Evolutionary conservation across 306 rosid species (phyloP), one percentile per base, ranked within the genome.

Genomic region (Styphnolobium japonicum): DNA sequence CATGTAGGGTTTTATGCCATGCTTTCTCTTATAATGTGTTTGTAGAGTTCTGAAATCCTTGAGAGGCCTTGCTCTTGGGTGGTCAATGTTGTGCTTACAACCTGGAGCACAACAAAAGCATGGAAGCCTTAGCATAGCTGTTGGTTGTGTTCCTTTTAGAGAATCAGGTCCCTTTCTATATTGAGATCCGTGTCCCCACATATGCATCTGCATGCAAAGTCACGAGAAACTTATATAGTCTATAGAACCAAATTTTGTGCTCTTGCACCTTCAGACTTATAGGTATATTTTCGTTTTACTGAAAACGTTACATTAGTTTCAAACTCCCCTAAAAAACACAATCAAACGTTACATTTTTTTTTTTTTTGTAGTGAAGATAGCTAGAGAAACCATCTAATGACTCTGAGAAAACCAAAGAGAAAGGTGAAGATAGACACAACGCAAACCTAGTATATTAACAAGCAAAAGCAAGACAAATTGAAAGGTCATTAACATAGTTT

Each of bases 171-270:
- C 92, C 68, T 84, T 88, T 58, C 92, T 84, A 57, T 86, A 88
- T 57, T 88, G 88, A 18, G 92, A 86, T 33, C 92, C 92, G 57
- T 88, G 92, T 9, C 90, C 92, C 92, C 92, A 88, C 92, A 88
- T 88, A 51, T 88, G 92, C 92, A 88, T 88, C 92, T n/a, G n/a
- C n/a, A n/a, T 88, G 73, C 56, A 29, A 43, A 18, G 2, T 5
- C 23, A 19, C 7, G 12, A 8, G 14, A 8, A 53, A 4, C 22
- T 8, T 49, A 49, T 49, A 49, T n/a, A n/a, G n/a, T n/a, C 10
- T 2, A 6, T 6, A 0, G 7, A 34, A 34, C 39, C 11, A 39
- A 6, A 6, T 39, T 39, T 39, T 6, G 45, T 39, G 11, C 11
- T 39, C 2, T 39, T 39, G 11, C 10, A 11, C 15, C 7, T 34